phyloP scores from a whole-genome alignment of 768 basidiomycete species.

The Serendipita sp. region DNA sequence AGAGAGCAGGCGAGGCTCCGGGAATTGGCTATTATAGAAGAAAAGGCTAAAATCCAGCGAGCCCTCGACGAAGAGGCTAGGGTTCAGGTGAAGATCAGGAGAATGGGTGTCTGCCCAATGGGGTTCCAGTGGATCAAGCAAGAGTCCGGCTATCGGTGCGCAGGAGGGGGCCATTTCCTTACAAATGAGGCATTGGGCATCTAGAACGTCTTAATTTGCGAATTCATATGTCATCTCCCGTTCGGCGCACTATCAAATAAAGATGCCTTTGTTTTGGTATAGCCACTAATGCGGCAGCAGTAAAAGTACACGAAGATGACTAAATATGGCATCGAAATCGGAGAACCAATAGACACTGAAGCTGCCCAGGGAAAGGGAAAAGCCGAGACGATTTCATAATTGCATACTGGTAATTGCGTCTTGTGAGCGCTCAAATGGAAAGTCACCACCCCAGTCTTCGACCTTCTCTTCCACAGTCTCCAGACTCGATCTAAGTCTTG shows the following conservation, averaged over 20 bases:
- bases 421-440: not conserved
- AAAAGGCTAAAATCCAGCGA: conserved; percentile 17
- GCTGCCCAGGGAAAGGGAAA: too few relatives aligned
- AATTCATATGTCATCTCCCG: not conserved
- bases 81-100: conserved; percentile 26
- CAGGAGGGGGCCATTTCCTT: conserved; percentile 30
- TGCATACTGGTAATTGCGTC: not conserved
- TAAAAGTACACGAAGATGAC: not conserved
- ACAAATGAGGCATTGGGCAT: conserved; percentile 16
- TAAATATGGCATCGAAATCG: not conserved
- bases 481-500: not conserved
- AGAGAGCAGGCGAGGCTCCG: conserved; percentile 18
- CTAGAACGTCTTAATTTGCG: conserved; percentile 9
- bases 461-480: not conserved
- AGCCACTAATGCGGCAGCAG: not conserved
- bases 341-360: not conserved
- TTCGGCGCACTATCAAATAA: not conserved
- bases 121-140: conserved; percentile 32
- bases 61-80: conserved; percentile 25
- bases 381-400: not conserved
- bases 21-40: conserved; percentile 15
- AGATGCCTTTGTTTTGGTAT: too few relatives aligned
- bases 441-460: not conserved
- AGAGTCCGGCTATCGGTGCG: conserved; percentile 27
- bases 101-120: conserved; percentile 33